Percentiles rank a stretch among this genome's conserved stretches.
phyloP scores from a whole-genome alignment of 345 rosid species.

The Syzygium jambos region DNA sequence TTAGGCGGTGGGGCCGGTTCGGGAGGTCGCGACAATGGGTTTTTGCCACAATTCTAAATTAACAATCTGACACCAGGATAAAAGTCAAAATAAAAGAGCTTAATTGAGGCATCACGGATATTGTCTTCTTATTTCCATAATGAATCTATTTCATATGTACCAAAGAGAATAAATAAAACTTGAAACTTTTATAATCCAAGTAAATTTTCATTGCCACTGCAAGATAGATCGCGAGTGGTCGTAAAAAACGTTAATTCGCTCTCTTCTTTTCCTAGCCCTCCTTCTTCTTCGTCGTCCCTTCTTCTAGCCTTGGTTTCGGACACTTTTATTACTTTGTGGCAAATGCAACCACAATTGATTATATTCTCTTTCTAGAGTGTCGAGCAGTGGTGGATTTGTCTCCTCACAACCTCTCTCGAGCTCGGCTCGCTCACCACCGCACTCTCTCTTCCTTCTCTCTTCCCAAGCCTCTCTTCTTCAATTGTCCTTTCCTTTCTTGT shows the following conservation, averaged over 20 bases:
- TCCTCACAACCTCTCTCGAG: background rate
- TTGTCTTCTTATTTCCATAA: background rate
- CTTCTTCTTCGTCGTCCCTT: background rate
- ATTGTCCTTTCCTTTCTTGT: background rate
- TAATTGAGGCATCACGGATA: background rate
- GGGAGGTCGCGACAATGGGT: background rate
- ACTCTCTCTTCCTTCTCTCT: background rate
- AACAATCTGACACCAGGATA: background rate
- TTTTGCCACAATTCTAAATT: background rate
- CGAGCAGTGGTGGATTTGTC: background rate
- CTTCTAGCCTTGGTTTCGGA: background rate
- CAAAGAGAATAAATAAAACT: background rate
- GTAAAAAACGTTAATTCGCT: too few species aligned
- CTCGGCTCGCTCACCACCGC: too few species aligned
- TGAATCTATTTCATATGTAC: background rate
- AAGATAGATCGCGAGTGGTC: too few species aligned
- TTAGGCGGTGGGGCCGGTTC: too few species aligned
- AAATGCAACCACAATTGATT: too few species aligned
- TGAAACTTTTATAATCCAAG: background rate
- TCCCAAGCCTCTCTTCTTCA: background rate
- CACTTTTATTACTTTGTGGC: too few species aligned
- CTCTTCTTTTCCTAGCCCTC: background rate
- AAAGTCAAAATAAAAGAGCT: background rate
- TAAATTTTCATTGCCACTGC: too few species aligned
- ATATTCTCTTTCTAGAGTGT: too few species aligned